These are phyloP conservation scores for Xylona heveae DNA, from an alignment of 495 filamentous ascomycete genomes.

Conservation along the genomic window DNA sequence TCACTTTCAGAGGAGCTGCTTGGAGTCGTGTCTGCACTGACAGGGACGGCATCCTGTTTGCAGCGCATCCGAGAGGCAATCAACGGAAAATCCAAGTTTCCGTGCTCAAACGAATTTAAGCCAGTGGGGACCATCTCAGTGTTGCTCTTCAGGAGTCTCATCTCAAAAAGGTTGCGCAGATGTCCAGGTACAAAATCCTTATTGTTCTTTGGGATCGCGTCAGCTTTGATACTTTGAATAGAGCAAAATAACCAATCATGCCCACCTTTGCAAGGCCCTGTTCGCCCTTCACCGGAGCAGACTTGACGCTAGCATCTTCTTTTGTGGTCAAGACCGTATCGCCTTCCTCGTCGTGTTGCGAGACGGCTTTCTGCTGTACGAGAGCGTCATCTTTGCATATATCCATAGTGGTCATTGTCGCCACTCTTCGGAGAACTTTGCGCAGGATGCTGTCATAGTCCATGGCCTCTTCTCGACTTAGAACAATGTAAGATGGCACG, in stretches of 20 bases:
- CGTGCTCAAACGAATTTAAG: conserved; percentile 30
- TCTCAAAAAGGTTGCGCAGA: conserved; percentile 48
- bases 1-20: too few relatives aligned
- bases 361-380: too few relatives aligned
- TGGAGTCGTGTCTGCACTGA: conserved; percentile 16
- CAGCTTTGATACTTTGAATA: conserved; percentile 1
- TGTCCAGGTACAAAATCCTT: conserved; percentile 24
- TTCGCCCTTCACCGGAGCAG: conserved; percentile 65
- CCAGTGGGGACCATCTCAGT: conserved; percentile 40
- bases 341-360: conserved; percentile 47
- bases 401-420: conserved; percentile 37
- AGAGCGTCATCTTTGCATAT: conserved; percentile 34
- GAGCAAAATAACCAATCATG: conserved; percentile 37
- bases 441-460: conserved; percentile 35
- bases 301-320: conserved; percentile 54
- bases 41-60: conserved; percentile 11
- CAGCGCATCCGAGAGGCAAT: conserved; percentile 30
- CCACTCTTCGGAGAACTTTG: conserved; percentile 35
- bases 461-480: conserved; percentile 37
- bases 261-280: conserved; percentile 82
- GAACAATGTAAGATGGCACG: conserved; percentile 33
- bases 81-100: conserved; percentile 29
- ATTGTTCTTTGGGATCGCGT: conserved; percentile 11
- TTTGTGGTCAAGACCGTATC: conserved; percentile 51
- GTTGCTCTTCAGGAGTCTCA: conserved; percentile 33